Percentiles rank a stretch among this genome's conserved stretches.
phyloP scores from a whole-genome alignment of 2,329 filamentous ascomycete species.

The Alternaria infectoria region DNA sequence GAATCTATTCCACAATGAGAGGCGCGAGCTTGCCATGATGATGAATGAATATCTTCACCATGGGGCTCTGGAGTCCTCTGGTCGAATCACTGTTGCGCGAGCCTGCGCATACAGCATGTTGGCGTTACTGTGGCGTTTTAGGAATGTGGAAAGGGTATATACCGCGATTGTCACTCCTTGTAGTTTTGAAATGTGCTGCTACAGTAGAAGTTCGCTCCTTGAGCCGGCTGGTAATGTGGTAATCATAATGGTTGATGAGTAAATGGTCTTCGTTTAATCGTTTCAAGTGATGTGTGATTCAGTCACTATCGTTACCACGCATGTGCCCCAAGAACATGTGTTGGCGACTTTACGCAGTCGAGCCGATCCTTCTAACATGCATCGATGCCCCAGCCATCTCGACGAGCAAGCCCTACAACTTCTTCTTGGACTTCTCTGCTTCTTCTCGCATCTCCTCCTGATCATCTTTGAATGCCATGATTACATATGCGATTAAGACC shows the following conservation, averaged over 20 bases:
- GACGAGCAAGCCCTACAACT: conserved; percentile 21
- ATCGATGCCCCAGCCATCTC: not conserved
- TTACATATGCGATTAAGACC: conserved; percentile 85
- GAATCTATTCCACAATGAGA: conserved; percentile 1
- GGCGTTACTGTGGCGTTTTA: conserved; percentile 21
- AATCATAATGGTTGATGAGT: conserved; percentile 34
- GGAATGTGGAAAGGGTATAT: conserved; percentile 4
- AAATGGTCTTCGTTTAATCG: not conserved
- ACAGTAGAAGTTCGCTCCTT: conserved; percentile 6
- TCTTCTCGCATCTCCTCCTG: conserved; percentile 57
- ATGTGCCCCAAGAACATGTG: not conserved
- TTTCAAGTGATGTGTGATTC: not conserved
- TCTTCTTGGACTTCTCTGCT: conserved; percentile 52
- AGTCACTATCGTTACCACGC: not conserved
- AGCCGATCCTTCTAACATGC: not conserved
- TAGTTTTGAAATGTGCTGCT: conserved; percentile 16
- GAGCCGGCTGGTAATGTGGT: conserved; percentile 25
- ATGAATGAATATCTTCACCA: conserved; percentile 9
- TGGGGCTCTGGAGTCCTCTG: conserved; percentile 3
- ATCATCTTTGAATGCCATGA: conserved; percentile 92
- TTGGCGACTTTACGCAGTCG: not conserved
- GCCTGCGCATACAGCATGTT: conserved; percentile 6
- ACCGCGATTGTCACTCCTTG: conserved; percentile 25
- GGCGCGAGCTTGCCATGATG: conserved; percentile 12
- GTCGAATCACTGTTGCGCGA: conserved; percentile 11